phyloP scores from a whole-genome alignment of 2,329 filamentous ascomycete genomes.

The Blastomyces parvus region DNA sequence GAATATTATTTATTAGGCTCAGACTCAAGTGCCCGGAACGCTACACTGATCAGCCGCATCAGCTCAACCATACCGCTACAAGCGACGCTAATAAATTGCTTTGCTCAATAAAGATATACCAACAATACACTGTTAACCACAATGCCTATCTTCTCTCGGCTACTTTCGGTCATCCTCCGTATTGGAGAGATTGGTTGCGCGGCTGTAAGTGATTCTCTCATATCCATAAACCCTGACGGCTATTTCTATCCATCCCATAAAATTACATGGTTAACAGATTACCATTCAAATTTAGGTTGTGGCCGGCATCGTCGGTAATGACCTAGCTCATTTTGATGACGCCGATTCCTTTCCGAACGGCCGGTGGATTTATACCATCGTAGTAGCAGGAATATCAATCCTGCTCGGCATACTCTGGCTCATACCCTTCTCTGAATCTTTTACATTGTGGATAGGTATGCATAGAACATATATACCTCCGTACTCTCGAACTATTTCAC shows the following conservation, averaged over 20 bases:
- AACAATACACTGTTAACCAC: conserved; percentile 7
- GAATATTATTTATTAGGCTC: neutral
- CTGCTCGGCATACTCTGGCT: conserved; percentile 63
- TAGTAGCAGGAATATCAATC: conserved; percentile 60
- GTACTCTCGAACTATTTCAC: neutral
- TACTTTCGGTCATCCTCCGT: conserved; percentile 51
- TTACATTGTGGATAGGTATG: conserved; percentile 56
- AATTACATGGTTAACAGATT: neutral
- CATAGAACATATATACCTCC: neutral
- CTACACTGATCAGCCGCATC: neutral
- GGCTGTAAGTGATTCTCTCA: conserved; percentile 42
- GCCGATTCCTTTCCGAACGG: conserved; percentile 47
- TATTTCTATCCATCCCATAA: neutral
- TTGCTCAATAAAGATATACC: neutral
- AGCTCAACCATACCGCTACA: neutral
- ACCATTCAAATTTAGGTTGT: conserved; percentile 37
- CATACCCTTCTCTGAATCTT: conserved; percentile 57
- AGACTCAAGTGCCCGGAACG: neutral
- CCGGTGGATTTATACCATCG: conserved; percentile 66
- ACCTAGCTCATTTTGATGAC: conserved; percentile 46
- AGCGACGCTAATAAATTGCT: neutral
- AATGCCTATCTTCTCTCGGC: conserved; percentile 46
- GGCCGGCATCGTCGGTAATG: conserved; percentile 58
- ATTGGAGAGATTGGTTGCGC: conserved; percentile 58
- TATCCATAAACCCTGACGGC: neutral